These are phyloP conservation scores for Ambrosiella cleistominuta DNA, from an alignment of 2,329 filamentous ascomycete species.

Conservation along the genomic window DNA sequence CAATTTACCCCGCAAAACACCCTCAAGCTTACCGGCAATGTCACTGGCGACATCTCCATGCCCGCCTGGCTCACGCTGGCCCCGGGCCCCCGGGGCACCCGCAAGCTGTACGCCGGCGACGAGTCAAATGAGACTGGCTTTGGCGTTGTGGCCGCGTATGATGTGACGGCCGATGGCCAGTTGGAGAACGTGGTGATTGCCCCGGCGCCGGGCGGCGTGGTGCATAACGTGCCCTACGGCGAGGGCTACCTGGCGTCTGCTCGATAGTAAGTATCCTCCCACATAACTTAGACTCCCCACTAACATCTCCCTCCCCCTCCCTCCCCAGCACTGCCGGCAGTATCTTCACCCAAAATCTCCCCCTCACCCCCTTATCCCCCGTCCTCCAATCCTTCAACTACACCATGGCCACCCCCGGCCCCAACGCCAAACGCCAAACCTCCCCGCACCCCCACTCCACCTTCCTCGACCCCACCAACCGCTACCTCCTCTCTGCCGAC, in stretches of 20 bases:
- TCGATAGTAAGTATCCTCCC: constrained; percentile 24
- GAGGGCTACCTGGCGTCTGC: constrained; percentile 26
- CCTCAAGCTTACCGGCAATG: constrained; percentile 11
- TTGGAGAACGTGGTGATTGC: constrained; percentile 16
- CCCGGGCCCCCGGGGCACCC: neutral
- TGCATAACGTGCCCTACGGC: constrained; percentile 25
- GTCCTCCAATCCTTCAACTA: constrained; percentile 24
- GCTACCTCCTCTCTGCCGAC: constrained; percentile 33
- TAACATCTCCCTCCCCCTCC: neutral
- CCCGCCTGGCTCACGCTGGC: constrained; percentile 15
- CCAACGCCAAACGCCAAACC: constrained; percentile 32
- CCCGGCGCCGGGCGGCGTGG: constrained; percentile 21
- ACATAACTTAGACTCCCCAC: neutral
- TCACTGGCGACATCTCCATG: constrained; percentile 13
- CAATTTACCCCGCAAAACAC: constrained; percentile 4
- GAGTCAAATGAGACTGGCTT: constrained; percentile 19
- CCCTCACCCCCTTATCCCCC: constrained; percentile 18
- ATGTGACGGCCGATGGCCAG: constrained; percentile 19
- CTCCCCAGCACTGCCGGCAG: constrained; percentile 23
- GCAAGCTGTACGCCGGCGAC: constrained; percentile 14
- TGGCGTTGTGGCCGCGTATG: constrained; percentile 17
- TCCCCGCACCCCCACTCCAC: constrained; percentile 36
- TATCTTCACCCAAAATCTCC: constrained; percentile 27
- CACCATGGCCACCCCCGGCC: constrained; percentile 25
- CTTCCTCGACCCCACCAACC: constrained; percentile 30